Base-by-base conservation (phyloP, 148 eudicot genomes). In the Pharnaceum exiguum region DNA sequence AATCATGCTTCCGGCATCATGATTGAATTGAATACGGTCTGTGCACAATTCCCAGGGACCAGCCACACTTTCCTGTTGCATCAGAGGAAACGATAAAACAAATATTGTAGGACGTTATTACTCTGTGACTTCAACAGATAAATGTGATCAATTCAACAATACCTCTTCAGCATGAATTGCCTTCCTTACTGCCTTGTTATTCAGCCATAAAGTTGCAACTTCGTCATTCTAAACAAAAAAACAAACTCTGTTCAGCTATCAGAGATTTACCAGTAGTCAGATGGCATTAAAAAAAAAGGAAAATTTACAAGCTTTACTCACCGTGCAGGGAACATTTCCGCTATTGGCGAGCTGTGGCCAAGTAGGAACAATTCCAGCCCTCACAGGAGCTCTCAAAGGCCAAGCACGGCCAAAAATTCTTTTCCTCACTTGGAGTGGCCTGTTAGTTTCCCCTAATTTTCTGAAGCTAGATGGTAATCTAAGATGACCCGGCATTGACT, bases 381-480 rank as follows among this genome's bases (percentile, higher is more conserved):
- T 78, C 2, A 89, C 99, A 2, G 91, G 85, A 52, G 99, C 99
- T 70, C 85, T 69, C 29, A 75, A 58, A 67, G 99, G 99, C 99
- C 99, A 93, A 16, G 99, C 95, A 22, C 99, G 95, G 1, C 99
- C 99, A 75, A 81, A 93, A 71, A 93, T 85, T 73, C 99, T 80
- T 52, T 78, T 93, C 63, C 99, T 80, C 26, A 93, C 95, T 13
- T 89, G 79, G 43, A 85, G 77, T 21, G 89, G 91, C 70, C 79
- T 79, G 36, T 93, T 86, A 3, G 89, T 89, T 71, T 78, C 83
- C 15, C 96, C 99, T 51, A 93, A 61, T 62, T 42, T 78, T 71
- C 81, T 74, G 70, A 93, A 93, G 78, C 96, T 93, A 7, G 60
- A 39, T 15, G 99, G 96, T 62, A 89, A 36, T 23, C 68, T 86